Conservation (phyloP, 495 filamentous ascomycete species). For the Haplographium delicatum region DNA sequence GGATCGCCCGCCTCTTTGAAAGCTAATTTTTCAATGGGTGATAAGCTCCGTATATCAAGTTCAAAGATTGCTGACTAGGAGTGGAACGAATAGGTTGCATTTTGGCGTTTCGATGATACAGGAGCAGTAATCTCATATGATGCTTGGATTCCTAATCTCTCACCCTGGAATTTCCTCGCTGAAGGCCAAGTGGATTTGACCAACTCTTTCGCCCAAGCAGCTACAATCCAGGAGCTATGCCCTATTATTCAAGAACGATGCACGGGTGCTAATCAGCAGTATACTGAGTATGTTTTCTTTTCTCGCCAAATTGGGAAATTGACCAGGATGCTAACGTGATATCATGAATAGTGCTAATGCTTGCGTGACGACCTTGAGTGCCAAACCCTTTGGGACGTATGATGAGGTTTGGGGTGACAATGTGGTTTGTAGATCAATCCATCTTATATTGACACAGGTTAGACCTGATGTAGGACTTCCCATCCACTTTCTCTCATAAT, state of each 20-base stretch:
- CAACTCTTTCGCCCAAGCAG: conserved; percentile 23
- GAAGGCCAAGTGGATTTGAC: conserved; percentile 17
- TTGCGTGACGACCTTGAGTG: conserved; percentile 25
- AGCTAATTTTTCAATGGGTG: no score
- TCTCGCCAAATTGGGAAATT: no score
- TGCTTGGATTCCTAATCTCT: conserved; percentile 34
- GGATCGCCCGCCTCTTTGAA: no score
- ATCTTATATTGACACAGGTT: conserved; percentile 32
- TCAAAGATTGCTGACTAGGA: background rate
- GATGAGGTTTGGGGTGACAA: conserved; percentile 38
- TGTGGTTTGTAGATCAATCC: conserved; percentile 34
- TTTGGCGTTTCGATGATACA: conserved; percentile 31
- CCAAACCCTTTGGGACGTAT: conserved; percentile 32
- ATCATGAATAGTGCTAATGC: conserved; percentile 21
- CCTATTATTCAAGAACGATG: conserved; percentile 27
- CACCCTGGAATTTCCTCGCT: conserved; percentile 26
- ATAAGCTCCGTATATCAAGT: no score
- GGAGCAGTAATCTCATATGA: conserved; percentile 34
- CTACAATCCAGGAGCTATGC: conserved; percentile 29
- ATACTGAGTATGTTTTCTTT: no score
- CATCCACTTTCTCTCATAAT: no score
- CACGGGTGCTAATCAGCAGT: conserved; percentile 31
- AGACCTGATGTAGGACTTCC: conserved; percentile 31
- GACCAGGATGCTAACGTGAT: no score
- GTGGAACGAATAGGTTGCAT: no score